A percentile compares a stretch with the other conserved stretches of the same genome.
phyloP scores from a whole-genome alignment of 2,329 filamentous ascomycete species.

The Phaeoacremonium minimum region DNA sequence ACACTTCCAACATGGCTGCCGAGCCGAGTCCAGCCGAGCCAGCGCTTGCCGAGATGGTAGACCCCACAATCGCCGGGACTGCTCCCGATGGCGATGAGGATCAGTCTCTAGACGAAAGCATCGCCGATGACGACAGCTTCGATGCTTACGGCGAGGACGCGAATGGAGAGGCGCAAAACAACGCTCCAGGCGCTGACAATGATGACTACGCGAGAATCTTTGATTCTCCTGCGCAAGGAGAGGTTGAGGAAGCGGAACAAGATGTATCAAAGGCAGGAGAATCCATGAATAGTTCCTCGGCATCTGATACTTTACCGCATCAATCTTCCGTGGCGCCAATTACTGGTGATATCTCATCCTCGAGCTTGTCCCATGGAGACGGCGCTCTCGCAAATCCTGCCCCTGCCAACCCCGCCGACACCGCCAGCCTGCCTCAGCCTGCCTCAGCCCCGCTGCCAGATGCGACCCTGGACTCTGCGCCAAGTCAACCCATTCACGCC shows the following conservation, averaged over 20 bases:
- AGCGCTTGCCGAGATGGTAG: no score
- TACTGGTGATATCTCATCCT: slow-evolving; percentile 15
- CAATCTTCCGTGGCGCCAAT: slow-evolving; percentile 19
- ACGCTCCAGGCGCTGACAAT: slow-evolving; percentile 24
- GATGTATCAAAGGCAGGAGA: slow-evolving; percentile 41
- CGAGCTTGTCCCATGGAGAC: slow-evolving; percentile 8
- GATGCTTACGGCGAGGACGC: slow-evolving; percentile 35
- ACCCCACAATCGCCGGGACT: slow-evolving; percentile 21
- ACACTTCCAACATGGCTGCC: slow-evolving; percentile 17
- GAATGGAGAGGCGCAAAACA: slow-evolving; percentile 20
- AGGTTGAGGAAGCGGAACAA: slow-evolving; percentile 28
- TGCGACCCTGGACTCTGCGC: slow-evolving; percentile 3
- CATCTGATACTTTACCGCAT: slow-evolving; percentile 27
- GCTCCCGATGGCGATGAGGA: slow-evolving; percentile 25
- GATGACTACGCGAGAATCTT: slow-evolving; percentile 49
- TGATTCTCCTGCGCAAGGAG: slow-evolving; percentile 37
- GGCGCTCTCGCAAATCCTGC: slow-evolving; percentile 4
- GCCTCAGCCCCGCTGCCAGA: slow-evolving; percentile 6
- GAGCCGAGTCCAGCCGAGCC: slow-evolving; percentile 14
- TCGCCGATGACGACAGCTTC: slow-evolving; percentile 42
- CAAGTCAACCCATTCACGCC: slow-evolving; percentile 4
- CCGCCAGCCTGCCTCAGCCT: slow-evolving; percentile 2
- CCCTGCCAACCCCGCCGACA: slow-evolving; percentile 5
- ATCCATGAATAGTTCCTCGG: slow-evolving; percentile 35
- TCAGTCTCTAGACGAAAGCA: slow-evolving; percentile 24